Evolutionary conservation across 2,329 filamentous ascomycete genomes (phyloP), one percentile per base, ranked within the genome.

Genomic region (Epichloe brachyelytri): DNA sequence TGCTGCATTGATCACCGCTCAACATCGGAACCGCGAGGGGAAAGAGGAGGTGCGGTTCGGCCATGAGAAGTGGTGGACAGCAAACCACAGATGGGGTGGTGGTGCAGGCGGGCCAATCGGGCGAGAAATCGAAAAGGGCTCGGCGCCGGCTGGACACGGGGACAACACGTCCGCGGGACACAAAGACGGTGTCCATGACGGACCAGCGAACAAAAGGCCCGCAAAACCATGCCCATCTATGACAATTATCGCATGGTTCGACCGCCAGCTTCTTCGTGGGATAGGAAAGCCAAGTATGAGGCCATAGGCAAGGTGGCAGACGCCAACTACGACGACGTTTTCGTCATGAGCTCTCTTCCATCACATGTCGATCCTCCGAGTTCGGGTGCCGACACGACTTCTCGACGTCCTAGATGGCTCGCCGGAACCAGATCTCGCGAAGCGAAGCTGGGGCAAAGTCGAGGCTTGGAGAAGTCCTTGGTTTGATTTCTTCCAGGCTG

Each of bases 241-340:
- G 80, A 83, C 60, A 77, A 72, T 57, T 83, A 83, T 64, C 74
- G 80, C 51, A 81, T 79, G 71, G 69, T 83, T 43, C 71, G 77
- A 2, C 76, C 75, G 8, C 80, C 80, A 0, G 65, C 75, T 10
- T 66, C 72, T 6, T 75, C 72, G 20, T 84, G 80, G 80, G 80
- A 84, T 59, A 71, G 69, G 52, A 81, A 80, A 64, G 72, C 75
- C 33, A 69, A 71, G 36, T 83, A 83, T 60, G 64, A 70, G 54
- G 71, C 78, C 20, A 77, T 84, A 52, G 80, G 80, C 5, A 75
- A 73, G 55, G 61, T 63, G 11, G 57, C 58, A 1, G 74, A 73
- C 2, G 68, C 63, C 2, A 68, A 68, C 36, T 76, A 75, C 58
- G 80, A 84, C 56, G 80, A 84, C 57, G 67, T 83, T 2, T 83